These are phyloP conservation scores for Echria macrotheca DNA, from an alignment of 495 filamentous ascomycete species.

Conservation along the genomic window DNA sequence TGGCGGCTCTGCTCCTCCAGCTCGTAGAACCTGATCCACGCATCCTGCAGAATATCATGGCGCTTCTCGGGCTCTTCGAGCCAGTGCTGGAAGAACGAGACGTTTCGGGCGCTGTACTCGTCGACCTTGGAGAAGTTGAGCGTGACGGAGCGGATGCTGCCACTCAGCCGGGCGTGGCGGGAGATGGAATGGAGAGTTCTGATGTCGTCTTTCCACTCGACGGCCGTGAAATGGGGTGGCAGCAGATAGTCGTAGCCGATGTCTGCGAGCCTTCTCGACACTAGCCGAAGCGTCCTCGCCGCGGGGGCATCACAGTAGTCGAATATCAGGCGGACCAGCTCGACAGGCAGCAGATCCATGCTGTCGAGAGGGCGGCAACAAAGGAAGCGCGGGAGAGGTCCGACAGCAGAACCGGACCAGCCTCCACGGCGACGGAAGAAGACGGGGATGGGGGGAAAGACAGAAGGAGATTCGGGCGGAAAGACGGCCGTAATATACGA, in stretches of 20 bases:
- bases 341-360: constrained; percentile 39
- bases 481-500: constrained; percentile 15
- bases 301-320: constrained; percentile 36
- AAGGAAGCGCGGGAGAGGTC: background rate
- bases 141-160: constrained; percentile 35
- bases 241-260: constrained; percentile 44
- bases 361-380: constrained; percentile 9
- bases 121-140: constrained; percentile 42
- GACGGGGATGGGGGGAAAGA: constrained; percentile 1
- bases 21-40: constrained; percentile 33
- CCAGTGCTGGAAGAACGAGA: constrained; percentile 38
- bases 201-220: constrained; percentile 45
- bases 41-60: constrained; percentile 31
- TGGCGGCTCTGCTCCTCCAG: constrained; percentile 30
- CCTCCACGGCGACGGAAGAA: constrained; percentile 2
- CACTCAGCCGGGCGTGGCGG: constrained; percentile 36
- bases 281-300: constrained; percentile 37
- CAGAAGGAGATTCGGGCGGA: constrained; percentile 11
- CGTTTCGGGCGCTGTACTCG: constrained; percentile 39
- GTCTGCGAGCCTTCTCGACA: constrained; percentile 32
- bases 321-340: constrained; percentile 44
- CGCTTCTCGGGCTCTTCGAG: constrained; percentile 34
- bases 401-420: constrained; percentile 5
- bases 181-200: constrained; percentile 39
- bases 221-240: constrained; percentile 34